Percentiles rank a stretch among this genome's conserved stretches.
These are phyloP conservation scores for Yamadazyma spencermartinsiae DNA, from an alignment of 1,139 yeast genomes.

Conservation along the genomic window DNA sequence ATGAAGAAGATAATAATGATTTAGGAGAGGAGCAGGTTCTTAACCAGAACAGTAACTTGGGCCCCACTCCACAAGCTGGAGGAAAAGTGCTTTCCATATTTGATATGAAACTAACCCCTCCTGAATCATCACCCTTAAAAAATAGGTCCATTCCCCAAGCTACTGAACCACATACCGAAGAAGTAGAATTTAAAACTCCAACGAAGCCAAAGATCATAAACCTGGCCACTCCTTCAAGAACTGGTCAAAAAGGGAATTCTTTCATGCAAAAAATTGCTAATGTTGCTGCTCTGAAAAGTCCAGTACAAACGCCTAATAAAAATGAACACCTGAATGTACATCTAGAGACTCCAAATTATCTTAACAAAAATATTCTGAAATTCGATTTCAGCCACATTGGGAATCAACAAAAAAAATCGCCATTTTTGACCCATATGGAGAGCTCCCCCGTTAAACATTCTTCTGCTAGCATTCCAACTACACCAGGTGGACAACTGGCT, in stretches of 20 bases:
- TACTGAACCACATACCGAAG: conserved; percentile 7
- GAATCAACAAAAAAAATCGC: conserved; percentile 6
- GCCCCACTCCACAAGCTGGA: conserved; percentile 76
- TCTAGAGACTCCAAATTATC: conserved; percentile 36
- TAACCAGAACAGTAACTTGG: conserved; percentile 40
- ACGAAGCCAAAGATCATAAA: conserved; percentile 22
- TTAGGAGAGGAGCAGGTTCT: conserved; percentile 4
- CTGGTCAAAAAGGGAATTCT: conserved; percentile 8
- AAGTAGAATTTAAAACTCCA: conserved; percentile 34
- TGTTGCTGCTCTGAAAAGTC: conserved; percentile 11
- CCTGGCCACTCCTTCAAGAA: conserved; percentile 7
- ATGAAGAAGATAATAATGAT: conserved; percentile 6
- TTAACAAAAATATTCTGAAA: conserved; percentile 24
- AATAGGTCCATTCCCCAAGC: conserved; percentile 7
- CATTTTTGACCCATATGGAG: conserved; percentile 8
- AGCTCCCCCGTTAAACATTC: conserved; percentile 6
- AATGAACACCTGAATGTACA: background rate
- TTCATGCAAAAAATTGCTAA: conserved; percentile 14
- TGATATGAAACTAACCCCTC: conserved; percentile 51
- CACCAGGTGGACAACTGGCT: conserved; percentile 6
- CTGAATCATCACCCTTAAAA: conserved; percentile 45
- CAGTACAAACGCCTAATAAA: conserved; percentile 10
- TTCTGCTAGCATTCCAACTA: background rate
- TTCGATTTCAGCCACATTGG: conserved; percentile 18
- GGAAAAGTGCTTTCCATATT: conserved; percentile 70